phyloP scores from a whole-genome alignment of 257 asterid species.

The Eustoma russellianum region DNA sequence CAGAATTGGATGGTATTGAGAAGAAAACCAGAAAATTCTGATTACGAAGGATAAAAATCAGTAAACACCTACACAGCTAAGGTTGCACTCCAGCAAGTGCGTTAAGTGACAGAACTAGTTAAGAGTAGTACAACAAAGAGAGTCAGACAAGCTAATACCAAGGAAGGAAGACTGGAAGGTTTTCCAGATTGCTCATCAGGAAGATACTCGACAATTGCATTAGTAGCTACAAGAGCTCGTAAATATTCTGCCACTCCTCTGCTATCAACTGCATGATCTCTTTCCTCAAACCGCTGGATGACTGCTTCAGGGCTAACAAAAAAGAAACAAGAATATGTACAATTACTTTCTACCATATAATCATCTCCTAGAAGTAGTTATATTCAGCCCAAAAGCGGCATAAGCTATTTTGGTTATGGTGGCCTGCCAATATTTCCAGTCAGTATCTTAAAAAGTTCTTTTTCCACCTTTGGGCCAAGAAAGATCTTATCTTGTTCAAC shows the following conservation, averaged over 20 bases:
- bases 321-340: conserved; percentile 13
- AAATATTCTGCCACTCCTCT: conserved; percentile 87
- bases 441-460: too few relatives aligned
- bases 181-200: conserved; percentile 96
- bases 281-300: conserved; percentile 86
- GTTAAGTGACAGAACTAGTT: too few relatives aligned
- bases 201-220: conserved; percentile 71
- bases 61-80: not conserved
- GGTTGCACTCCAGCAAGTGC: not conserved
- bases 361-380: too few relatives aligned
- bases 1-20: not conserved
- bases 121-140: not conserved
- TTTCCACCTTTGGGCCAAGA: too few relatives aligned
- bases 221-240: conserved; percentile 79
- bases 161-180: conserved; percentile 83
- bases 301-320: conserved; percentile 80
- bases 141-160: conserved; percentile 43
- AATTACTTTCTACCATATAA: too few relatives aligned
- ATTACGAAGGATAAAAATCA: not conserved
- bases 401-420: too few relatives aligned
- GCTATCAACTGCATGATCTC: conserved; percentile 85
- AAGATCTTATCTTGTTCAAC: too few relatives aligned
- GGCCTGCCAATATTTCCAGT: too few relatives aligned
- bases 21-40: not conserved
- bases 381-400: too few relatives aligned